Evolutionary conservation across 1,284 basidiomycete genomes (phyloP).

Genomic region (Rugosomyces carneus): DNA sequence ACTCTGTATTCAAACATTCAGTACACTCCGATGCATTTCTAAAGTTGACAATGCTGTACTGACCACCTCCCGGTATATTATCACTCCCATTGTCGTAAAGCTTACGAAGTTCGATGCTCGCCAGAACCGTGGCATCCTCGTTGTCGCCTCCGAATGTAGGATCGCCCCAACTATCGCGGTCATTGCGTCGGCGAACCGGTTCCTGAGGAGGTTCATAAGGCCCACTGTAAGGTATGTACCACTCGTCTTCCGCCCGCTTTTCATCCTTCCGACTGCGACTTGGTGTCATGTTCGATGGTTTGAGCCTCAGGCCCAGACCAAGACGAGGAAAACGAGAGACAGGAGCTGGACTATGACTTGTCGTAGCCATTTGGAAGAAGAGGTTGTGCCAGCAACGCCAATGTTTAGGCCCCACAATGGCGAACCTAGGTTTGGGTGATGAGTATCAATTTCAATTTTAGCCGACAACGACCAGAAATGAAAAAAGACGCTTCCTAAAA

Average conservation of each 20-base stretch:
- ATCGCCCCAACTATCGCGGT: slow-evolving; percentile 47
- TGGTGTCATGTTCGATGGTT: slow-evolving; percentile 8
- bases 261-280: slow-evolving; percentile 6
- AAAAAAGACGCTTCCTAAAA: not conserved
- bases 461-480: not conserved
- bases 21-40: not conserved
- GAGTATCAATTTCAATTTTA: too few species aligned
- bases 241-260: slow-evolving; percentile 34
- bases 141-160: slow-evolving; percentile 31
- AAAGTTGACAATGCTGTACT: slow-evolving; percentile 1
- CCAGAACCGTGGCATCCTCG: slow-evolving; percentile 26
- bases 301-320: slow-evolving; percentile 15
- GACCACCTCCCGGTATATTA: slow-evolving; percentile 12
- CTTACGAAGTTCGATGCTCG: slow-evolving; percentile 23
- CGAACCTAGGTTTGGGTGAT: slow-evolving; percentile 3
- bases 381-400: not conserved
- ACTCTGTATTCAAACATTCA: slow-evolving; percentile 5
- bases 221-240: slow-evolving; percentile 62
- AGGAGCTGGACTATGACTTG: slow-evolving; percentile 22
- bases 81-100: slow-evolving; percentile 20
- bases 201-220: slow-evolving; percentile 44
- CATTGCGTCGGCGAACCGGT: slow-evolving; percentile 19
- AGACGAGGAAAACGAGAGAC: slow-evolving; percentile 23
- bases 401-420: slow-evolving; percentile 1
- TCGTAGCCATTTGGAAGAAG: slow-evolving; percentile 16